These are phyloP conservation scores for Royoungia palumana DNA, from an alignment of 768 basidiomycete species.

Conservation along the genomic window DNA sequence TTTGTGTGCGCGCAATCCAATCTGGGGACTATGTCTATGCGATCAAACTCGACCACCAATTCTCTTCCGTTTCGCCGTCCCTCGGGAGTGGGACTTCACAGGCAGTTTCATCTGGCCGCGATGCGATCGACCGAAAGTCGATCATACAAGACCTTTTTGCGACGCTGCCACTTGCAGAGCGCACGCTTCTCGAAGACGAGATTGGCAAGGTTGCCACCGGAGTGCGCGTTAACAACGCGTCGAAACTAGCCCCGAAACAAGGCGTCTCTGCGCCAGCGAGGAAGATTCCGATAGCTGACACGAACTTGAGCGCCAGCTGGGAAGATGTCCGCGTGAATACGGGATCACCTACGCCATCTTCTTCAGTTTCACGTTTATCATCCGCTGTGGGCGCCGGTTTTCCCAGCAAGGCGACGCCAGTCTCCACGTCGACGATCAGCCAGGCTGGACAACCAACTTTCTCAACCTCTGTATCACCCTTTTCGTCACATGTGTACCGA, in stretches of 20 bases:
- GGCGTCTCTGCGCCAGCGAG: conserved; percentile 14
- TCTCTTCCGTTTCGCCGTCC: conserved; percentile 42
- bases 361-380: conserved; percentile 6
- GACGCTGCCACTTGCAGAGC: conserved; percentile 60
- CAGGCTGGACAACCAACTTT: not conserved
- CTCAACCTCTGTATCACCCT: conserved; percentile 2
- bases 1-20: conserved; percentile 74
- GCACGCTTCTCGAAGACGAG: conserved; percentile 58
- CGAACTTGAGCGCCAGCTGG: conserved; percentile 59
- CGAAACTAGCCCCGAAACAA: conserved; percentile 2
- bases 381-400: conserved; percentile 3
- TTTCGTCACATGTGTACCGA: conserved; percentile 5
- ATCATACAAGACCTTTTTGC: conserved; percentile 70
- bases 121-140: conserved; percentile 47
- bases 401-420: conserved; percentile 3
- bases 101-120: conserved; percentile 22
- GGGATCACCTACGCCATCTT: conserved; percentile 7
- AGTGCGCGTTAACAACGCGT: conserved; percentile 12
- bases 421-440: not conserved
- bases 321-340: conserved; percentile 44
- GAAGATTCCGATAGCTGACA: conserved; percentile 26
- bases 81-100: conserved; percentile 25
- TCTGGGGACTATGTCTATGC: conserved; percentile 68
- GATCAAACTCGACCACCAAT: conserved; percentile 68
- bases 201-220: conserved; percentile 39